A percentile compares a stretch with the other conserved stretches of the same genome.
phyloP scores from a whole-genome alignment of 805 yeast genomes.

The Starmerella apicola region DNA sequence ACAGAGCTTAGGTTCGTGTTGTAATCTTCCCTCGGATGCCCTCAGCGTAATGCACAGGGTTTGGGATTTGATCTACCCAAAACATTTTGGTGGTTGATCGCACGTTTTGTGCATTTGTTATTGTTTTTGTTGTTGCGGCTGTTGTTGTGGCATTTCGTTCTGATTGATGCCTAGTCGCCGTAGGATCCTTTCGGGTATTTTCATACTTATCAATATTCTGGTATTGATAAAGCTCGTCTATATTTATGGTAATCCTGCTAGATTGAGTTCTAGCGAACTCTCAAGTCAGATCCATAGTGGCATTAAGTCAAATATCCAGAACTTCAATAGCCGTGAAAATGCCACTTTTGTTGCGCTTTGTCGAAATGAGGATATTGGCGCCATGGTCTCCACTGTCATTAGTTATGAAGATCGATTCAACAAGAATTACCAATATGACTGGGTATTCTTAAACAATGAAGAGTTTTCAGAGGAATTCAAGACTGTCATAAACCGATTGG shows the following conservation, averaged over 20 bases:
- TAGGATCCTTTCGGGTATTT: conserved; percentile 6
- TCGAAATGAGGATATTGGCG: conserved; percentile 65
- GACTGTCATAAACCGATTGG: conserved; percentile 36
- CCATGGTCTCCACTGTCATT: conserved; percentile 59
- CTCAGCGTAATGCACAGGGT: no score
- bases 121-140: no score
- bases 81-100: no score
- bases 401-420: conserved; percentile 80
- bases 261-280: background rate
- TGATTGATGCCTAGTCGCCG: conserved; percentile 45
- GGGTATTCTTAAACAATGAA: conserved; percentile 78
- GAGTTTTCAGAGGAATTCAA: conserved; percentile 58
- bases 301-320: background rate
- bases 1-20: no score
- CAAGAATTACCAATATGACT: conserved; percentile 88
- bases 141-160: no score
- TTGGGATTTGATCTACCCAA: no score
- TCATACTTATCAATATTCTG: conserved; percentile 7
- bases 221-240: conserved; percentile 4
- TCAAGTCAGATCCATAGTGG: background rate
- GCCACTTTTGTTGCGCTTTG: conserved; percentile 82
- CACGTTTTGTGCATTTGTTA: no score
- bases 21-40: no score
- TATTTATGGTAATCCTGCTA: background rate
- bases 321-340: conserved; percentile 34